Conservation (phyloP, 2,329 filamentous ascomycete genomes). For the Aspergillus nomiae region DNA sequence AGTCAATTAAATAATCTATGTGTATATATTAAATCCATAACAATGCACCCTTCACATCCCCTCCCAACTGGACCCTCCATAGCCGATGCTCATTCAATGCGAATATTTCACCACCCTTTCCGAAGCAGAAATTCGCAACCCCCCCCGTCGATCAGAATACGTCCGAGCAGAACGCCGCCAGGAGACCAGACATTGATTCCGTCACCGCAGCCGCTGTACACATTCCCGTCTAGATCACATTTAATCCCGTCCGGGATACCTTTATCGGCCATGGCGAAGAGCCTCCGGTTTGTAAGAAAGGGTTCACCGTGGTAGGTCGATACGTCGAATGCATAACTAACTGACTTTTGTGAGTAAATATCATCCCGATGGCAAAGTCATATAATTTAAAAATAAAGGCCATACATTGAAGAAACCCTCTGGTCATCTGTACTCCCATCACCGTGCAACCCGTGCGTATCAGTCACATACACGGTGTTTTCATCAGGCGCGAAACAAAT, state of each 20-base stretch:
- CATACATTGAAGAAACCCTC: constrained; percentile 28
- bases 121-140: constrained; percentile 54
- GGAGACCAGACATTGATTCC: constrained; percentile 57
- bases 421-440: constrained; percentile 21
- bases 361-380: neutral
- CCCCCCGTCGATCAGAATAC: constrained; percentile 55
- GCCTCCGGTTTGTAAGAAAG: constrained; percentile 51
- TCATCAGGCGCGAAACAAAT: constrained; percentile 46
- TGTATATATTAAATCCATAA: neutral
- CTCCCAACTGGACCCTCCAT: constrained; percentile 45
- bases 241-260: constrained; percentile 53
- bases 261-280: constrained; percentile 53
- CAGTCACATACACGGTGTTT: constrained; percentile 43
- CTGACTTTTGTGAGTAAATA: neutral
- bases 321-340: constrained; percentile 53
- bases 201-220: constrained; percentile 57
- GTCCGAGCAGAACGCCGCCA: constrained; percentile 53
- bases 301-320: constrained; percentile 34
- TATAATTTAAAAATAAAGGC: constrained; percentile 1
- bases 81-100: constrained; percentile 50
- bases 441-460: constrained; percentile 37
- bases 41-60: neutral
- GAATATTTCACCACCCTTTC: constrained; percentile 36
- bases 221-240: constrained; percentile 55
- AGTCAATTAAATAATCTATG: neutral